phyloP scores from a whole-genome alignment of 495 filamentous ascomycete species.

The Neurospora cerealis region DNA sequence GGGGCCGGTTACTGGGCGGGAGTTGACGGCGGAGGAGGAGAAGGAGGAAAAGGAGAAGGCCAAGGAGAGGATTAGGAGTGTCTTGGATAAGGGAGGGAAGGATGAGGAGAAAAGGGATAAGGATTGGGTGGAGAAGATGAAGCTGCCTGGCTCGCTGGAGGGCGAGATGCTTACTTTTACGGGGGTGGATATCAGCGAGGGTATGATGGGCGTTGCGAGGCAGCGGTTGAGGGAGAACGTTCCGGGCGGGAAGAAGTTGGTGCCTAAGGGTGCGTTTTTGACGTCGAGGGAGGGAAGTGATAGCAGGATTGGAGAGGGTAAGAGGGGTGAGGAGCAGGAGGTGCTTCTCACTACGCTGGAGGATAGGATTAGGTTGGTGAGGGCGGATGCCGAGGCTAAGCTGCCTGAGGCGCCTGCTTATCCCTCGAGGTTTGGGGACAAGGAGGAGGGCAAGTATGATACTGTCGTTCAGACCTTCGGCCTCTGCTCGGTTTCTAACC shows the following conservation, averaged over 20 bases:
- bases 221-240: slow-evolving; percentile 22
- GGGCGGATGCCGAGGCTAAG: slow-evolving; percentile 26
- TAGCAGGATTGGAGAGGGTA: background rate
- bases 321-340: slow-evolving; percentile 4
- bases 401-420: slow-evolving; percentile 17
- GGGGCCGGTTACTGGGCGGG: background rate
- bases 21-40: slow-evolving; percentile 9
- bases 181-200: slow-evolving; percentile 33
- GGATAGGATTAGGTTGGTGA: slow-evolving; percentile 26
- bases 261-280: slow-evolving; percentile 5
- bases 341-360: slow-evolving; percentile 24
- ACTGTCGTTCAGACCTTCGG: slow-evolving; percentile 91
- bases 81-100: slow-evolving; percentile 1
- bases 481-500: slow-evolving; percentile 74
- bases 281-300: slow-evolving; percentile 6
- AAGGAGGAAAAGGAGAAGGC: background rate
- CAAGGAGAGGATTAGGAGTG: slow-evolving; percentile 2
- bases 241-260: slow-evolving; percentile 10
- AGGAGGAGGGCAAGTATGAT: slow-evolving; percentile 48
- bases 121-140: background rate
- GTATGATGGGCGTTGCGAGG: slow-evolving; percentile 35
- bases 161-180: slow-evolving; percentile 31
- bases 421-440: slow-evolving; percentile 1
- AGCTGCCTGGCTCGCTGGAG: slow-evolving; percentile 1
- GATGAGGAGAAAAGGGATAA: background rate